A percentile compares a stretch with the other conserved stretches of the same genome.
Evolutionary conservation across 2,329 filamentous ascomycete species (phyloP).

Genomic region (Aureobasidium vineae): DNA sequence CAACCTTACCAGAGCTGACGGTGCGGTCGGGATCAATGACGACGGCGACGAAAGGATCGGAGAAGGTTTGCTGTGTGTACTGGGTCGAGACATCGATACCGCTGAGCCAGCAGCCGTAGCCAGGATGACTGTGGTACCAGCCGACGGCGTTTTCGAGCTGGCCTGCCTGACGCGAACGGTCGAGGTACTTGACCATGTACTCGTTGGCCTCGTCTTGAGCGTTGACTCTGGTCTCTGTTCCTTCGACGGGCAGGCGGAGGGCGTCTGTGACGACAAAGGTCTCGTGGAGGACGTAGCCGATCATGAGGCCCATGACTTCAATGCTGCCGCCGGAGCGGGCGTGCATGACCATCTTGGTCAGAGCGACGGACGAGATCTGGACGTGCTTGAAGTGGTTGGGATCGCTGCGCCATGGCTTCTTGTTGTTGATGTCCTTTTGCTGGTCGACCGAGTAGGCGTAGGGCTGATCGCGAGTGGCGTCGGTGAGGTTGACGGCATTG

Average conservation of each 20-base stretch:
- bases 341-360: constrained; percentile 99
- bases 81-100: constrained; percentile 95
- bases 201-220: constrained; percentile 95
- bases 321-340: constrained; percentile 89
- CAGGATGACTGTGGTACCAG: constrained; percentile 98
- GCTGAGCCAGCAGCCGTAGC: constrained; percentile 96
- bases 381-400: constrained; percentile 89
- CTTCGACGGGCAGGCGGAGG: constrained; percentile 90
- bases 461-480: constrained; percentile 83
- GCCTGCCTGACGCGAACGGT: constrained; percentile 70
- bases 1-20: constrained; percentile 89
- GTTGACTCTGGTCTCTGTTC: constrained; percentile 97
- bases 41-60: constrained; percentile 90
- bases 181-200: constrained; percentile 87
- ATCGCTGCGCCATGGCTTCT: constrained; percentile 73
- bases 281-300: constrained; percentile 83
- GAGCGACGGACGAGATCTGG: constrained; percentile 86
- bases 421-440: constrained; percentile 64
- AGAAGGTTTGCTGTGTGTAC: constrained; percentile 76
- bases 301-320: constrained; percentile 98
- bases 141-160: constrained; percentile 89
- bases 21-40: constrained; percentile 97
- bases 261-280: constrained; percentile 92
- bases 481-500: constrained; percentile 76
- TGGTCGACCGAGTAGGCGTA: constrained; percentile 74